phyloP scores from a whole-genome alignment of 2,329 filamentous ascomycete genomes.

The Penicillium sp. region DNA sequence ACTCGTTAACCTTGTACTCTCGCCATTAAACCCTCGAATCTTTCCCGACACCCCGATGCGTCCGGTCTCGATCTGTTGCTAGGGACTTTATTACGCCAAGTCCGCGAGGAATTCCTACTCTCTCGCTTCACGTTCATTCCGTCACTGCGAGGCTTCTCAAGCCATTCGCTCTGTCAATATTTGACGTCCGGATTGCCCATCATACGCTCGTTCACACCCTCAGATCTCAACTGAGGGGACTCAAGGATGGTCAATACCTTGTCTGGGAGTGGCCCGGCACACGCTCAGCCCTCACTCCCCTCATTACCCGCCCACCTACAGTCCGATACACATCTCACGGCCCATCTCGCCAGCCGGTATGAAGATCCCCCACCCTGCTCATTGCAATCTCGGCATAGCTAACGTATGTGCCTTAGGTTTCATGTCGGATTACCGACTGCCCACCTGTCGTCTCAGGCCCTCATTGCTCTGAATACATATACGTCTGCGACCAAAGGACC shows the following conservation, averaged over 20 bases:
- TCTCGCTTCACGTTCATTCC: slow-evolving; percentile 2
- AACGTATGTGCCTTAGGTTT: slow-evolving; percentile 68
- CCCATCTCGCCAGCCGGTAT: slow-evolving; percentile 52
- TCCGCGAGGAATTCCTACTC: not conserved
- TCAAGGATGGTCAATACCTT: slow-evolving; percentile 41
- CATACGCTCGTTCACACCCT: not conserved
- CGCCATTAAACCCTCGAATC: not conserved
- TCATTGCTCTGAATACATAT: slow-evolving; percentile 93
- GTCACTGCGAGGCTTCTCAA: not conserved
- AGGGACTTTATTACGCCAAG: slow-evolving; percentile 7
- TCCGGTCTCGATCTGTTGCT: slow-evolving; percentile 2
- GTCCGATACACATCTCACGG: slow-evolving; percentile 52
- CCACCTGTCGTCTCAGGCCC: slow-evolving; percentile 81
- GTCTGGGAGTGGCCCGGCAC: slow-evolving; percentile 54
- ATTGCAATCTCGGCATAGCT: not conserved
- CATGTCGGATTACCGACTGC: slow-evolving; percentile 88
- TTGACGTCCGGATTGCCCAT: not conserved
- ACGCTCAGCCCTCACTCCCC: slow-evolving; percentile 78
- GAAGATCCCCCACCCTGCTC: not conserved
- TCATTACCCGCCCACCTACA: slow-evolving; percentile 71
- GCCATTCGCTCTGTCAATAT: not conserved
- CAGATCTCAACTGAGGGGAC: slow-evolving; percentile 1
- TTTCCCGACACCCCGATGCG: not conserved
- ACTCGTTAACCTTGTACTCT: not conserved
- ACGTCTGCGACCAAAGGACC: slow-evolving; percentile 82